Conservation (phyloP, 768 basidiomycete genomes). For the Termitomyces titanicus region DNA sequence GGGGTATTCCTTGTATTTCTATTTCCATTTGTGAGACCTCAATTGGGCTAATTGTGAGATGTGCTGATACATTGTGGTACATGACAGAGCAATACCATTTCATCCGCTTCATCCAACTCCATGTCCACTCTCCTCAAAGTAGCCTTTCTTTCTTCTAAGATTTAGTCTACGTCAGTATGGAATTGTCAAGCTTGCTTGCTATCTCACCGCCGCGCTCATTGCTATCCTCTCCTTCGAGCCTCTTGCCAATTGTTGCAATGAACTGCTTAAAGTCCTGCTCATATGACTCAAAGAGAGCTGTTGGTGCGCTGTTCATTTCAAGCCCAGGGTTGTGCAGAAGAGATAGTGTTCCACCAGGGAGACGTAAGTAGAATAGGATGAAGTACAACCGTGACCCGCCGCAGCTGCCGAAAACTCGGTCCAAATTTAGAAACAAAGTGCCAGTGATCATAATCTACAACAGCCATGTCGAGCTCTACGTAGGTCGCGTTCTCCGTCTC, state of each 20-base stretch:
- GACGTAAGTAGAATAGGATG: conserved; percentile 1
- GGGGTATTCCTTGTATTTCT: conserved; percentile 92
- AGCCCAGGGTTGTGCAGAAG: conserved; percentile 4
- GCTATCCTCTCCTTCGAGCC: conserved; percentile 65
- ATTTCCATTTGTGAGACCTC: conserved; percentile 99
- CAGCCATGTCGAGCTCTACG: conserved; percentile 43
- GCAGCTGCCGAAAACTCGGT: not conserved
- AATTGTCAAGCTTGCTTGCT: not conserved
- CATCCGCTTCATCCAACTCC: conserved; percentile 97
- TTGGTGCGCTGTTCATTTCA: conserved; percentile 79
- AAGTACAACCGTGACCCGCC: not conserved
- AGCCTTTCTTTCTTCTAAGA: conserved; percentile 77
- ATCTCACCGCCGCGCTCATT: conserved; percentile 62
- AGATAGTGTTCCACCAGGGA: conserved; percentile 28
- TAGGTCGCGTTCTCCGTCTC: conserved; percentile 24
- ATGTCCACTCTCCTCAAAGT: conserved; percentile 82
- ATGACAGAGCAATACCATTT: conserved; percentile 60
- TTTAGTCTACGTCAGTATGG: conserved; percentile 1
- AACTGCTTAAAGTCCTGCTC: conserved; percentile 90
- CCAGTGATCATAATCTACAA: conserved; percentile 1
- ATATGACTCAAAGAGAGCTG: conserved; percentile 85
- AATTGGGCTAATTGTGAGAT: not conserved
- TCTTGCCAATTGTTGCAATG: conserved; percentile 67
- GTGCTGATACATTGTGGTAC: not conserved
- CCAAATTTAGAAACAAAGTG: not conserved